Evolutionary conservation across 2,329 filamentous ascomycete genomes (phyloP), one percentile per base, ranked within the genome.

Genomic region (Hypoxylon sp.): DNA sequence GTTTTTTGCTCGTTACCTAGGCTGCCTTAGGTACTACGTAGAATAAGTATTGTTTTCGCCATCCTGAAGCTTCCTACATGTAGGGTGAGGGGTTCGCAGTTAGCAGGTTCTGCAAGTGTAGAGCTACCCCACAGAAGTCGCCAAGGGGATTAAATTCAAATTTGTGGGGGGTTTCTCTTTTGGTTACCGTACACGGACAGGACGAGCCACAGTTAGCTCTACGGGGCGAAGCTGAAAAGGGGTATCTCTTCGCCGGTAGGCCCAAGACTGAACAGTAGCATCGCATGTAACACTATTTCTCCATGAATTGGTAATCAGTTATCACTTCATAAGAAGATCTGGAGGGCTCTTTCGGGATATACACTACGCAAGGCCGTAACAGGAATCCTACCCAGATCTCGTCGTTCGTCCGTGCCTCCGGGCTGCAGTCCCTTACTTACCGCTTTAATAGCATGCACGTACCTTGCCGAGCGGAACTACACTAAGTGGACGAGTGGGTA

Each of bases 71-170:
- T 23, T 67, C 32, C 8, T 25, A 47, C 25, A 27, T 3, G 32
- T 52, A 61, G 32, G 46, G 29, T 45, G 41, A 53, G 48, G 41
- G 46, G 50, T 63, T 58, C 9, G 25, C 30, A 51, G 45, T 29
- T 48, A 43, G 54, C 23, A 48, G 29, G 45, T 41, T 29, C 43
- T 34, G 54, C 23, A 48, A 23, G 45, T 41, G 43, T 27, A 32
- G 54, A 52, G 45, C 63, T 66, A 67, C 63, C 67, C 63, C 63
- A 69, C 67, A 67, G 57, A 56, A 25, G 29, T 29, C n/a, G 63
- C 55, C 66, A 69, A 66, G 63, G 63, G 55, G 45, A 14, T 60
- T 39, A 57, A 61, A 39, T 48, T 54, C 57, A 45, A 41, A 43
- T n/a, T 39, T 62, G 54, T 53, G 65, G 61, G 65, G 61, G 30